Evolutionary conservation across 2,329 filamentous ascomycete genomes (phyloP).

Genomic region (Penicillium sp.): DNA sequence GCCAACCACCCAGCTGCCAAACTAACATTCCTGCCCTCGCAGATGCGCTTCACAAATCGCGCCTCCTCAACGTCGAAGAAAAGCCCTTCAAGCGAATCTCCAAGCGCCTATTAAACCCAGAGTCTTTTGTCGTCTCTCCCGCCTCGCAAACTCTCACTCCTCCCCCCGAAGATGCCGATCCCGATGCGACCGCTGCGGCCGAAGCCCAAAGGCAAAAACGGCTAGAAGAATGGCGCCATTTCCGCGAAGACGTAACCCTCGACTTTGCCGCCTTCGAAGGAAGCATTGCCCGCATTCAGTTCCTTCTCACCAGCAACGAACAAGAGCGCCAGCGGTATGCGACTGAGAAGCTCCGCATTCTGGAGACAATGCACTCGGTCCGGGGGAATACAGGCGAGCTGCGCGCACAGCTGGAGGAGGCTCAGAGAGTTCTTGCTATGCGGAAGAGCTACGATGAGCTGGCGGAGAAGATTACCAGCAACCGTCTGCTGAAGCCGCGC

Average conservation of each 20-base stretch:
- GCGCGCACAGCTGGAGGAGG: constrained; percentile 71
- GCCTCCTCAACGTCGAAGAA: constrained; percentile 86
- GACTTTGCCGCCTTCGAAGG: constrained; percentile 88
- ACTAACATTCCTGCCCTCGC: constrained; percentile 18
- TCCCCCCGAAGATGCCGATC: constrained; percentile 58
- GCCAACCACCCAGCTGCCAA: constrained; percentile 7
- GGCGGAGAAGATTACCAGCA: constrained; percentile 80
- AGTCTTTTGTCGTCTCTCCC: constrained; percentile 59
- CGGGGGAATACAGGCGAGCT: constrained; percentile 71
- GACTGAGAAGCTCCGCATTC: constrained; percentile 73
- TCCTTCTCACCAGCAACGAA: constrained; percentile 78
- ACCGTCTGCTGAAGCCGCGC: constrained; percentile 74
- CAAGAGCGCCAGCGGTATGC: constrained; percentile 81
- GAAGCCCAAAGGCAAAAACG: constrained; percentile 51
- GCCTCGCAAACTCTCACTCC: constrained; percentile 62
- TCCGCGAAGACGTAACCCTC: constrained; percentile 78
- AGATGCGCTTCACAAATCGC: constrained; percentile 82
- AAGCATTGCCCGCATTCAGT: constrained; percentile 82
- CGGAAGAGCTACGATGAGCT: constrained; percentile 85
- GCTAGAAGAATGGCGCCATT: constrained; percentile 60
- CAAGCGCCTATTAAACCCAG: constrained; percentile 70
- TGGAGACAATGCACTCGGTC: constrained; percentile 73
- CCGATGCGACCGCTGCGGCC: constrained; percentile 44
- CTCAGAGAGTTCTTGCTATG: constrained; percentile 70
- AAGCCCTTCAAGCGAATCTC: constrained; percentile 87